A percentile compares a stretch with the other conserved stretches of the same genome.
phyloP scores from a whole-genome alignment of 495 filamentous ascomycete species.

The Penicillium crystallinum region DNA sequence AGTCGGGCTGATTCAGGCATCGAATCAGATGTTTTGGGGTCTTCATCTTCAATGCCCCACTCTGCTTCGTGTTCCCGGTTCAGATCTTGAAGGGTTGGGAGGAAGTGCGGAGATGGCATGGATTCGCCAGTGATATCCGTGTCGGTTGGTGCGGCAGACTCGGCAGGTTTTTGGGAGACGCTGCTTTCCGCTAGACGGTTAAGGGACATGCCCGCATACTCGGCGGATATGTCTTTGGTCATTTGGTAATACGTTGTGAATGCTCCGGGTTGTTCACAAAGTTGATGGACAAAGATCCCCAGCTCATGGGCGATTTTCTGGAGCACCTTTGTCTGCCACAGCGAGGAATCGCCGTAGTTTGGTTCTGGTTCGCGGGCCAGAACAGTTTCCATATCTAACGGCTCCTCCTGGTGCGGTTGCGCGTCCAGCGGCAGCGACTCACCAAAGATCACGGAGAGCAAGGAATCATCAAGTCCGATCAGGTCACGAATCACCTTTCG shows the following conservation, averaged over 20 bases:
- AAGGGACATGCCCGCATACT: constrained; percentile 52
- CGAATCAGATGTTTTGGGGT: constrained; percentile 23
- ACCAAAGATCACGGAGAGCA: constrained; percentile 82
- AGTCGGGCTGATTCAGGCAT: constrained; percentile 29
- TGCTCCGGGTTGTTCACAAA: constrained; percentile 74
- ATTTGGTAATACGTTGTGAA: constrained; percentile 67
- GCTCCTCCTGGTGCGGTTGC: constrained; percentile 4
- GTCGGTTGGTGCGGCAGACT: constrained; percentile 15
- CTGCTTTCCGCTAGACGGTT: constrained; percentile 27
- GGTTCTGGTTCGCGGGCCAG: constrained; percentile 32
- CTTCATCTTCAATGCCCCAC: constrained; percentile 66
- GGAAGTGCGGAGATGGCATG: constrained; percentile 39
- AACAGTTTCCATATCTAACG: constrained; percentile 28
- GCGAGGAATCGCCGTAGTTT: constrained; percentile 39
- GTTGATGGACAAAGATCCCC: constrained; percentile 72
- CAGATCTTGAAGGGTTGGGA: constrained; percentile 39
- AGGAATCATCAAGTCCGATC: constrained; percentile 82
- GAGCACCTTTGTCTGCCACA: constrained; percentile 74
- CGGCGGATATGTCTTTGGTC: constrained; percentile 34
- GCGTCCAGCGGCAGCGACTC: constrained; percentile 58
- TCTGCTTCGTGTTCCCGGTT: constrained; percentile 50
- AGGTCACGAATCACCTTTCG: constrained; percentile 81
- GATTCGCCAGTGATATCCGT: constrained; percentile 23
- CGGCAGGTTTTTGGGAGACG: constrained; percentile 7
- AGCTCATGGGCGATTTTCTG: constrained; percentile 83